These are phyloP conservation scores for Alnus glutinosa DNA, from an alignment of 306 rosid species.

Conservation along the genomic window DNA sequence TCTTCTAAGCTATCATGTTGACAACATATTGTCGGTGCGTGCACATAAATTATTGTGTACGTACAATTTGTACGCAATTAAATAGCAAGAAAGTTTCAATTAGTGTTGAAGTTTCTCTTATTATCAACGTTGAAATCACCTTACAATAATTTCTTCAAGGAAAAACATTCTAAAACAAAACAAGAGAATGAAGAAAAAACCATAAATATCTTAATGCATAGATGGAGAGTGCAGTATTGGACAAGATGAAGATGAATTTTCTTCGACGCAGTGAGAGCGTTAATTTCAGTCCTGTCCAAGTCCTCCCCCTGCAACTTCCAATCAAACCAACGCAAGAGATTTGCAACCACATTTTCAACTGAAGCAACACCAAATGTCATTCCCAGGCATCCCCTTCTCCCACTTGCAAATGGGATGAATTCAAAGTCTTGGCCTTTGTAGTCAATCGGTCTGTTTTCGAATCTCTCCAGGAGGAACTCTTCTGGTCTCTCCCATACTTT, in stretches of 20 bases:
- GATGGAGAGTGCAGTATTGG: background rate
- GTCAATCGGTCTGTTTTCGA: background rate
- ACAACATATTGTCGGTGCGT: too few species aligned
- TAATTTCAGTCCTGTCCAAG: background rate
- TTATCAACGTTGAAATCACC: background rate
- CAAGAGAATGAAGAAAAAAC: background rate
- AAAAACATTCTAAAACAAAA: background rate
- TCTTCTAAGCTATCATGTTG: too few species aligned
- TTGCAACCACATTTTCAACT: constrained; percentile 9
- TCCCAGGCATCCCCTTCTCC: constrained; percentile 17
- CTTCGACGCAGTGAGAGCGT: background rate
- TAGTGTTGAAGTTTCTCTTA: too few species aligned
- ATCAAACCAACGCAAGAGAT: constrained; percentile 4
- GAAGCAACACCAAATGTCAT: constrained; percentile 21
- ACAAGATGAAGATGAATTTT: background rate
- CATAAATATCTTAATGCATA: background rate
- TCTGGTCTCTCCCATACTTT: constrained; percentile 32
- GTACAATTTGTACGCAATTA: too few species aligned
- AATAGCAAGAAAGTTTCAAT: too few species aligned
- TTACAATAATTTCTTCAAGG: background rate
- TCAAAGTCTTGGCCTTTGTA: constrained; percentile 28
- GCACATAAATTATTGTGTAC: too few species aligned
- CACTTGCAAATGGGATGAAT: constrained; percentile 31
- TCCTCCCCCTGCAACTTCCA: background rate
- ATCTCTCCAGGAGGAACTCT: constrained; percentile 39